Conservation (phyloP, 345 rosid species). For the Citrus unshiu region DNA sequence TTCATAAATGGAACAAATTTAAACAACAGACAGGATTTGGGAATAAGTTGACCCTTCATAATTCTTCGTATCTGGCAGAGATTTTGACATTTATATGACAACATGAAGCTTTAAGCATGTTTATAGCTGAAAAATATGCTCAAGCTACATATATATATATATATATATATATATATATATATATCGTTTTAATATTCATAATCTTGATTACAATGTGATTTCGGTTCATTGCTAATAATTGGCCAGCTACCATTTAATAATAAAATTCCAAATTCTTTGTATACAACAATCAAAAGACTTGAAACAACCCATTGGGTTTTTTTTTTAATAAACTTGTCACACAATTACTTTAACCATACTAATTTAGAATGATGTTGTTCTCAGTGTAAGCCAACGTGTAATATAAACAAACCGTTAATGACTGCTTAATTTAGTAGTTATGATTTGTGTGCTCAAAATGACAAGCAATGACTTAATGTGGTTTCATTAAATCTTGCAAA, state of each 20-base stretch:
- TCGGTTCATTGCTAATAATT: constrained; percentile 13
- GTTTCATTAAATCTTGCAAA: constrained; percentile 4
- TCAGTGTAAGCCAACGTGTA: background rate
- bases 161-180: no score
- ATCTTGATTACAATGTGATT: no score
- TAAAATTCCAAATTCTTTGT: background rate
- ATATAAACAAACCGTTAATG: constrained; percentile 5
- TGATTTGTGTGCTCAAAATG: constrained; percentile 23
- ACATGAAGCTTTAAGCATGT: background rate
- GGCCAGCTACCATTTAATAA: background rate
- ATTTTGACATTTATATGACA: background rate
- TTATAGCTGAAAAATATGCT: background rate
- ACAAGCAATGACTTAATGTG: constrained; percentile 35
- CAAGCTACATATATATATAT: background rate
- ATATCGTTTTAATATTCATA: no score
- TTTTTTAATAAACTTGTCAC: background rate
- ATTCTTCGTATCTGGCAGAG: background rate
- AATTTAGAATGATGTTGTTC: constrained; percentile 8
- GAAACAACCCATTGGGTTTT: no score
- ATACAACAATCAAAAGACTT: no score
- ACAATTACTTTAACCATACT: constrained; percentile 17
- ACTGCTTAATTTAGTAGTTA: background rate
- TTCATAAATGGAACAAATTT: background rate
- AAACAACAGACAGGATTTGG: background rate
- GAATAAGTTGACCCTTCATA: background rate